Base-by-base conservation (phyloP, 352 stramenopile species). In the Stramenopiles sp. region DNA sequence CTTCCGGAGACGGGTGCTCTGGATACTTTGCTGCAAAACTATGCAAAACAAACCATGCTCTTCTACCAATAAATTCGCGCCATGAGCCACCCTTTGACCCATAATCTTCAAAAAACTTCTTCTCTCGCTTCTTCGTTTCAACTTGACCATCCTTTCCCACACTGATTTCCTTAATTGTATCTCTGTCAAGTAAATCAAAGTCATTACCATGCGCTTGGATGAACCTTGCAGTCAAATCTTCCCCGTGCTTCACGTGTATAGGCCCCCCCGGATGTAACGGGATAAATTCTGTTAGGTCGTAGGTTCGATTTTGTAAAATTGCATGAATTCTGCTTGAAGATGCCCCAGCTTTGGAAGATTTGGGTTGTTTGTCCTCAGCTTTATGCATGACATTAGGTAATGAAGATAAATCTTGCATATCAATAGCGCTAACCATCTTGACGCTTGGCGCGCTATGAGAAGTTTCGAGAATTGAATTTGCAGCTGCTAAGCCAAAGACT, bases 401-500 rank as follows among this genome's bases (percentile, higher is more conserved):
- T n/a, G n/a, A n/a, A n/a, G n/a, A n/a, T n/a, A n/a, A n/a, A n/a
- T n/a, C n/a, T n/a, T n/a, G n/a, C n/a, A n/a, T n/a, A n/a, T n/a
- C n/a, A n/a, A n/a, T n/a, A n/a, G n/a, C n/a, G n/a, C n/a, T n/a
- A n/a, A n/a, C n/a, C n/a, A n/a, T n/a, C 22, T 22, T 27, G 55
- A 71, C 55, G 22, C 55, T 27, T 71, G 22, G 22, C 55, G 55
- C 55, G 22, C 22, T 25, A 27, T 25, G 27, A 22, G 55, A 71
- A 22, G 55, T 25, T 27, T 71, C 55, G 22, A 71, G 22, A 22
- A 27, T 25, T 27, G 55, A 71, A 22, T 27, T 71, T 71, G 55
- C 55, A 22, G 55, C 55, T 27, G 55, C 55, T 27, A 71, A 71
- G 1, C 92, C 92, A 82, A 96, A 96, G 22, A 97, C 92, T 44